Conservation (phyloP, 2,329 filamentous ascomycete genomes). For the Monosporascus ibericus region DNA sequence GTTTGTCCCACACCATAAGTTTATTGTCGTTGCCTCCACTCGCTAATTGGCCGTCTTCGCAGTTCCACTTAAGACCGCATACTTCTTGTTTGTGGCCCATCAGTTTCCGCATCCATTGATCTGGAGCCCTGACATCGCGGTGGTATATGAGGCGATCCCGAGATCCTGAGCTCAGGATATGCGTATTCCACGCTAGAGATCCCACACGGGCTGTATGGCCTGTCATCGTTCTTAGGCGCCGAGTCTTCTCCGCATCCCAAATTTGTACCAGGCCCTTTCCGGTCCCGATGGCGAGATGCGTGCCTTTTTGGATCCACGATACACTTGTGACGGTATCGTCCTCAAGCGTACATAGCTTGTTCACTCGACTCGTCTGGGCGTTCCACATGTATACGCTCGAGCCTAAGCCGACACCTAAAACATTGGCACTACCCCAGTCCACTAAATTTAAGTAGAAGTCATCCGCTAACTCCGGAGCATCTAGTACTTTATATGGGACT, state of each 20-base stretch:
- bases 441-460: constrained; percentile 98
- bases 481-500: constrained; percentile 94
- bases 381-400: constrained; percentile 99
- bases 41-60: constrained; percentile 88
- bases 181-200: constrained; percentile 94
- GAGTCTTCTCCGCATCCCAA: constrained; percentile 86
- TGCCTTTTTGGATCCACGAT: constrained; percentile 96
- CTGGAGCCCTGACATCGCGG: constrained; percentile 85
- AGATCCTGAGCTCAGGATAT: constrained; percentile 93
- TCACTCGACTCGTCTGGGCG: constrained; percentile 81
- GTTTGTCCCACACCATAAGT: constrained; percentile 95
- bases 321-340: constrained; percentile 96
- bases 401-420: constrained; percentile 86
- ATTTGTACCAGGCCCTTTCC: constrained; percentile 94
- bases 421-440: constrained; percentile 94
- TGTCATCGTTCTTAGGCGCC: constrained; percentile 89
- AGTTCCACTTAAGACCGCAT: constrained; percentile 95
- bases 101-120: constrained; percentile 82
- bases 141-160: constrained; percentile 92
- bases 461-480: constrained; percentile 91
- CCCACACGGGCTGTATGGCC: constrained; percentile 92
- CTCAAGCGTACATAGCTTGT: constrained; percentile 85
- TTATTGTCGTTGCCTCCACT: constrained; percentile 99
- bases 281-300: constrained; percentile 91
- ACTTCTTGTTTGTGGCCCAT: constrained; percentile 97